A percentile compares a stretch with the other conserved stretches of the same genome.
These are phyloP conservation scores for Hysterium pulicare DNA, from an alignment of 2,329 filamentous ascomycete species.

Conservation along the genomic window DNA sequence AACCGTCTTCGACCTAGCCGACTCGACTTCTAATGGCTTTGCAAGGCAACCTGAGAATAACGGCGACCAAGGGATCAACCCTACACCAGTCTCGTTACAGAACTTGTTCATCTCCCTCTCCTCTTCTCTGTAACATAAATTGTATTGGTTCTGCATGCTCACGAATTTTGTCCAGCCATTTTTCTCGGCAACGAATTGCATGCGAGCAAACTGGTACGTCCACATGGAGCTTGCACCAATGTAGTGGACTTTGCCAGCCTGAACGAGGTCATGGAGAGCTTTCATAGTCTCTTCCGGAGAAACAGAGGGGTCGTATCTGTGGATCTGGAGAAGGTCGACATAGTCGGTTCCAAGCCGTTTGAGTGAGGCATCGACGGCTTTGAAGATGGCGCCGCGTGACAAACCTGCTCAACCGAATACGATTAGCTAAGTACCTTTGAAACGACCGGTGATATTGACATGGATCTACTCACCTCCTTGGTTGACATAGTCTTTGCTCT, in stretches of 20 bases:
- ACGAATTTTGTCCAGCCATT: constrained; percentile 44
- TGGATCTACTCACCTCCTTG: constrained; percentile 16
- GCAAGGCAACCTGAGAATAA: neutral
- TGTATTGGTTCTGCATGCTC: constrained; percentile 46
- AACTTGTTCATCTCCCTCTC: constrained; percentile 34
- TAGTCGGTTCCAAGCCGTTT: constrained; percentile 4
- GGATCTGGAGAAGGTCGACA: constrained; percentile 38
- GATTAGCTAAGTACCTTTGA: too few relatives aligned
- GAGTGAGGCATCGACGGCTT: constrained; percentile 27
- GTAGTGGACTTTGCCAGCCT: constrained; percentile 11
- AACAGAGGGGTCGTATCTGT: constrained; percentile 36
- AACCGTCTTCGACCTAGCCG: neutral
- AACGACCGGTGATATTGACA: neutral
- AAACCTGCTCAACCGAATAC: constrained; percentile 6
- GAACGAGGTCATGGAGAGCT: constrained; percentile 30
- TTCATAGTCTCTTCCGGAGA: constrained; percentile 37
- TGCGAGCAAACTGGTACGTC: constrained; percentile 43
- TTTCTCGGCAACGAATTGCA: constrained; percentile 39
- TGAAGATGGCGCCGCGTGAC: constrained; percentile 33
- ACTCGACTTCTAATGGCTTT: neutral
- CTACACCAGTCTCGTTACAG: constrained; percentile 19
- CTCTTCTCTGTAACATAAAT: constrained; percentile 43
- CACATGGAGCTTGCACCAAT: constrained; percentile 28
- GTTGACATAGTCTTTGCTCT: constrained; percentile 27
- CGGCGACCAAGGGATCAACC: constrained; percentile 25